These are phyloP conservation scores for Cicer arietinum DNA, from an alignment of 306 rosid genomes.

Conservation along the genomic window DNA sequence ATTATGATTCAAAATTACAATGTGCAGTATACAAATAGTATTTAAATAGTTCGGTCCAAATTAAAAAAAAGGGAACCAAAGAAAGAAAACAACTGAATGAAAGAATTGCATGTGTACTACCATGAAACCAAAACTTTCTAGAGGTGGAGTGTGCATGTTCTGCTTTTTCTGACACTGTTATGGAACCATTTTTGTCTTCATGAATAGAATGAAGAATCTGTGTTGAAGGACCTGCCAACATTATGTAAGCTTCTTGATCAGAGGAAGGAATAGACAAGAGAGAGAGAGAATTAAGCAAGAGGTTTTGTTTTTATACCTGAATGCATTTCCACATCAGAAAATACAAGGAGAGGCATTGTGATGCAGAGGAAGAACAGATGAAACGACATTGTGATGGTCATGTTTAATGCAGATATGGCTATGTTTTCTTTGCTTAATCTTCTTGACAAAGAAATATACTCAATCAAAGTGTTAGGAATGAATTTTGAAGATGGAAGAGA, in stretches of 20 bases:
- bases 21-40: no score
- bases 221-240: slow-evolving; percentile 43
- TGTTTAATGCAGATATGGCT: slow-evolving; percentile 34
- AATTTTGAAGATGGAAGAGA: slow-evolving; percentile 13
- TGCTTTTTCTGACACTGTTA: slow-evolving; percentile 34
- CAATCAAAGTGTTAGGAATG: neutral
- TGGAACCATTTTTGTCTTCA: slow-evolving; percentile 50
- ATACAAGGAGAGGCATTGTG: slow-evolving; percentile 39
- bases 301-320: slow-evolving; percentile 45
- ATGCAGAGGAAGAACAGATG: slow-evolving; percentile 50
- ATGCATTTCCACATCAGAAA: slow-evolving; percentile 47
- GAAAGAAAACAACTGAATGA: neutral
- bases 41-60: no score
- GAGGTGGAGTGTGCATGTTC: slow-evolving; percentile 41
- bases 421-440: slow-evolving; percentile 20
- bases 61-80: no score
- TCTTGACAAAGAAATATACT: slow-evolving; percentile 15
- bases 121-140: slow-evolving; percentile 50
- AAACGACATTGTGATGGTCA: slow-evolving; percentile 48
- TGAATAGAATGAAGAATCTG: slow-evolving; percentile 40
- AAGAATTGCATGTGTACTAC: slow-evolving; percentile 53
- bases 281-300: neutral
- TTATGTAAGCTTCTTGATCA: neutral
- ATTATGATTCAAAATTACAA: no score
- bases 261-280: neutral